Conservation (phyloP, 208 protist species). For the Angomonas ambiguus region DNA sequence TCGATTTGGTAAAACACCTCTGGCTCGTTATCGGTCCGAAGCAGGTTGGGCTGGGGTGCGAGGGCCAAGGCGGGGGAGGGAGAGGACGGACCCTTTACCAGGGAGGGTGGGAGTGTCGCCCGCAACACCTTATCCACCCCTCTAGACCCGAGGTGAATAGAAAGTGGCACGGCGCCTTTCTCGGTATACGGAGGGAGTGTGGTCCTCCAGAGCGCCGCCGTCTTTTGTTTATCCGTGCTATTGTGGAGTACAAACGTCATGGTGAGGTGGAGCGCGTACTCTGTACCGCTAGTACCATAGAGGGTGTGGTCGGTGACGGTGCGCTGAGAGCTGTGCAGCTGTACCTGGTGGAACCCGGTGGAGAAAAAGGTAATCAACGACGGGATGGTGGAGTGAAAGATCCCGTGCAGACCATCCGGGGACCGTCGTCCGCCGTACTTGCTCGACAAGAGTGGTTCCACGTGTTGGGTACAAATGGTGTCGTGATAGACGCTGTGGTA, state of each 20-base stretch:
- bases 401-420: conserved; percentile 43
- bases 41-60: too few species aligned
- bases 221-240: conserved; percentile 2
- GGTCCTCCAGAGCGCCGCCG: conserved; percentile 4
- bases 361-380: conserved; percentile 53
- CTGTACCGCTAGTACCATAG: conserved; percentile 10
- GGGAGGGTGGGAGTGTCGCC: conserved; percentile 20
- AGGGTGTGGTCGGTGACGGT: background rate
- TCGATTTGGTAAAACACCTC: conserved; percentile 35
- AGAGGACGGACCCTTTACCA: too few species aligned
- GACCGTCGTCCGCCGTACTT: conserved; percentile 48
- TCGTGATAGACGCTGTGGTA: conserved; percentile 75
- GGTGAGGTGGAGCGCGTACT: conserved; percentile 37
- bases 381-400: conserved; percentile 53
- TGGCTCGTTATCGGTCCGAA: conserved; percentile 10
- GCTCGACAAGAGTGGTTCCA: conserved; percentile 55
- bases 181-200: background rate
- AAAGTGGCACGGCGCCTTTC: background rate
- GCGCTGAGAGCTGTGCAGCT: conserved; percentile 29
- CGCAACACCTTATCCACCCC: conserved; percentile 19
- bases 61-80: too few species aligned
- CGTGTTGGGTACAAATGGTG: conserved; percentile 75
- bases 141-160: conserved; percentile 26
- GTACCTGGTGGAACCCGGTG: conserved; percentile 64
- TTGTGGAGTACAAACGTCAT: conserved; percentile 50